Evolutionary conservation across 495 filamentous ascomycete species (phyloP).

Genomic region (Cercophora samala): DNA sequence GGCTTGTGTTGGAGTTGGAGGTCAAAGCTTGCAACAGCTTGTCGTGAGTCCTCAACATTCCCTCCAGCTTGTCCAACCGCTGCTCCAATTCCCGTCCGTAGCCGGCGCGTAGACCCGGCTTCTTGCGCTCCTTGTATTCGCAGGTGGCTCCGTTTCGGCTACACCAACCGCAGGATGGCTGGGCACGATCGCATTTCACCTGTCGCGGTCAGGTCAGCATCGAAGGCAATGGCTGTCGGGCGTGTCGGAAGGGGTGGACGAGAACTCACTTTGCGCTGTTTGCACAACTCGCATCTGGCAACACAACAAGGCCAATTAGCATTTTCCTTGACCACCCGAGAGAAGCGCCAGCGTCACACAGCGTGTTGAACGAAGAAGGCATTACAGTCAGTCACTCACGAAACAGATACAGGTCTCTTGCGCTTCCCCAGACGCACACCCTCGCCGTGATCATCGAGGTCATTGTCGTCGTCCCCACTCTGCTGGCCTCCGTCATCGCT

Average conservation of each 20-base stretch:
- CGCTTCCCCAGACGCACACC: slow-evolving; percentile 44
- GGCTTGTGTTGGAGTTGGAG: slow-evolving; percentile 18
- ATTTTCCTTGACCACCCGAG: neutral
- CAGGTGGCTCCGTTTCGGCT: slow-evolving; percentile 70
- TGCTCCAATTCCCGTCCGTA: slow-evolving; percentile 87
- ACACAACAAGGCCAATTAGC: slow-evolving; percentile 4
- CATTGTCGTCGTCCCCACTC: slow-evolving; percentile 41
- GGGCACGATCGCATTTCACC: slow-evolving; percentile 79
- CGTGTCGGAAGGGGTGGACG: neutral
- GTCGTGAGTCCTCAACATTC: slow-evolving; percentile 47
- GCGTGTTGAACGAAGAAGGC: neutral
- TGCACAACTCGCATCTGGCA: slow-evolving; percentile 72
- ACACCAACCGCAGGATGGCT: slow-evolving; percentile 88
- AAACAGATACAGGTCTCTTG: slow-evolving; percentile 59
- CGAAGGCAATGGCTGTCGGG: neutral
- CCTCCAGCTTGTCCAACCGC: slow-evolving; percentile 60
- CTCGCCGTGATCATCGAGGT: slow-evolving; percentile 42
- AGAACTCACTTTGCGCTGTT: slow-evolving; percentile 66
- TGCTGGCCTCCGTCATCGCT: slow-evolving; percentile 35
- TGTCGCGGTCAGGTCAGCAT: slow-evolving; percentile 24
- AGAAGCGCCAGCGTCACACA: neutral
- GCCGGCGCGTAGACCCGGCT: slow-evolving; percentile 77
- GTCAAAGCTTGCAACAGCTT: slow-evolving; percentile 43
- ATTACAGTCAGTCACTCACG: slow-evolving; percentile 42
- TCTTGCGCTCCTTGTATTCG: slow-evolving; percentile 83